Evolutionary conservation across 495 filamentous ascomycete species (phyloP), one percentile per base, ranked within the genome.

Genomic region (Xylaria scruposa): DNA sequence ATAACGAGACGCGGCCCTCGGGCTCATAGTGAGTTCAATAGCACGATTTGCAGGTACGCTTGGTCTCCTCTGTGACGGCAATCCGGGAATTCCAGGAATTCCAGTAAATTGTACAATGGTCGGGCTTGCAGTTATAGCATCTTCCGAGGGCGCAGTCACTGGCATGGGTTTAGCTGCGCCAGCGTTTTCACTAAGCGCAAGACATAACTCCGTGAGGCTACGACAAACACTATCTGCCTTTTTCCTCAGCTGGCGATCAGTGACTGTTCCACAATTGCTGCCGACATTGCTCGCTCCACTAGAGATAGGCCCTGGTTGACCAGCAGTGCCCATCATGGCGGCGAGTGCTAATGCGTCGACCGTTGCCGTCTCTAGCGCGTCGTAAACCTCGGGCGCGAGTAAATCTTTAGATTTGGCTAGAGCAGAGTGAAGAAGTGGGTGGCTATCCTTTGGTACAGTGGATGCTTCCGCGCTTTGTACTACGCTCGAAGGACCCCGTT

Each of bases 141-240:
- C 76, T 49, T 84, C 82, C 15, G 73, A 69, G 8, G 73, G 68
- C n/a, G 67, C 54, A 17, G 82, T 74, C 40, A 78, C 68, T 53
- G 81, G 84, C 53, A 77, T 75, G 26, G 77, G 56, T 61, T 81
- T 84, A 12, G 70, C 70, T 58, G 79, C 80, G 56, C 71, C 67
- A 62, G 79, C 73, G 65, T 83, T 85, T 69, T 94, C 91, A 63
- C 92, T 91, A 54, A 99, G 83, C 19, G 94, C 93, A 49, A 99
- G 87, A 77, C 93, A 97, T 29, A 99, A 85, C 76, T 99, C 96
- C 2, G 96, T 98, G 69, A 99, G 81, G 74, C 92, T 95, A 60
- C 96, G 89, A 81, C 97, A 98, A 79, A 98, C 88, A 76, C 91
- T 95, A 78, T 98, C 96, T 38, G 93, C 93, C 78, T 97, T 98